Evolutionary conservation across 441 rosid species (phyloP), one percentile per base, ranked within the genome.

Genomic region (Melastoma candidum): DNA sequence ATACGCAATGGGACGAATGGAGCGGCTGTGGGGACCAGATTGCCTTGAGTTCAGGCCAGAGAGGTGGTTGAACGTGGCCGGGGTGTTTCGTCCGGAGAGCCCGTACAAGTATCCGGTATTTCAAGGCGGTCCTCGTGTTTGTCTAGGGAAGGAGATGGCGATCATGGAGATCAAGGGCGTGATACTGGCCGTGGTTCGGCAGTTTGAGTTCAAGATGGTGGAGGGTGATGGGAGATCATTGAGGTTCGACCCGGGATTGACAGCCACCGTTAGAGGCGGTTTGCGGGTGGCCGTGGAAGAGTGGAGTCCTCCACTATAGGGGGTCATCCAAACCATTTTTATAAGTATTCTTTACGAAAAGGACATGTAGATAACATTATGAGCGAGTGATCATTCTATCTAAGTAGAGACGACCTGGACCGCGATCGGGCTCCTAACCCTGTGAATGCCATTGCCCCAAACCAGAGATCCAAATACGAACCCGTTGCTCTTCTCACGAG

Each of bases 1-100:
- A 8, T 82, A 79, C 51, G 85, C 83, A 11, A 82, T 82, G 85
- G 88, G 78, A 43, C 70, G 85, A 57, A 82, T 82, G 88, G 71
- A 66, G 14, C 53, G 67, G 41, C 27, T 77, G 9, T 82, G 85
- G 88, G 85, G 85, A 0, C 50, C 66, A 0, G 83, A 82, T 45
- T 64, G 73, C 58, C 48, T 58, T 12, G 68, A 71, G 22, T 82
- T 77, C 65, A 75, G 67, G 64, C 88, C 88, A 0, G 70, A 63
- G 22, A 70, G 88, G 46, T 82, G 85, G 85, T 58, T 82, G 43
- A 61, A 52, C 1, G 26, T 2, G 26, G 24, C 52, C 4, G 78
- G 78, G 0, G 64, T 12, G 44, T 79, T 70, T 58, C 44, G 45
- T 0, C 67, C 74, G 0, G 60, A 65, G 48, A 77, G 64, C 46